phyloP scores from a whole-genome alignment of 331 rosid genomes.

The Rosa hybrid region DNA sequence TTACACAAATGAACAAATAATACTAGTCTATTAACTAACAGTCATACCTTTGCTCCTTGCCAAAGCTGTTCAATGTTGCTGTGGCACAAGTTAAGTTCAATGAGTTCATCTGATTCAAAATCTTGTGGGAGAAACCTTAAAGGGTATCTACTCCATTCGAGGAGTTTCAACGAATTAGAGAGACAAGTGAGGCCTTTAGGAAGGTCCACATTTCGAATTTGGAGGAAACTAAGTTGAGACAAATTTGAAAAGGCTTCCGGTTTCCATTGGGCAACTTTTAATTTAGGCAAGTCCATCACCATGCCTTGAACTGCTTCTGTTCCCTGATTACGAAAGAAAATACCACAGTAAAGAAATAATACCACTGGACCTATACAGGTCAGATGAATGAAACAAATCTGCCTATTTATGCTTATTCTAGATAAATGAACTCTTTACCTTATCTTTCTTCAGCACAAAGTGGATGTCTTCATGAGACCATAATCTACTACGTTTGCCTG shows the following conservation, averaged over 20 bases:
- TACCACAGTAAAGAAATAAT: background rate
- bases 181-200: background rate
- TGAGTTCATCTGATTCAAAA: too few species aligned
- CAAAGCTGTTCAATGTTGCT: too few species aligned
- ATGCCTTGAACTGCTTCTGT: constrained; percentile 20
- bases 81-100: too few species aligned
- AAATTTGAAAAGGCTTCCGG: background rate
- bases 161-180: background rate
- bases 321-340: constrained; percentile 9
- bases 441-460: background rate
- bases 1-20: too few species aligned
- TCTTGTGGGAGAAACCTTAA: background rate
- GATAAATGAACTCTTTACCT: constrained; percentile 2
- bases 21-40: too few species aligned
- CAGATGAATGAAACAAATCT: background rate
- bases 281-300: background rate
- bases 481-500: constrained; percentile 13
- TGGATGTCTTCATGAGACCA: background rate
- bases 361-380: background rate
- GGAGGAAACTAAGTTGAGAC: constrained; percentile 16
- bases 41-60: too few species aligned
- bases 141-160: constrained; percentile 6
- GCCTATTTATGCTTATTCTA: too few species aligned
- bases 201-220: background rate
- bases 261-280: background rate